phyloP scores from a whole-genome alignment of 768 basidiomycete genomes.

The Lentinula sp. region DNA sequence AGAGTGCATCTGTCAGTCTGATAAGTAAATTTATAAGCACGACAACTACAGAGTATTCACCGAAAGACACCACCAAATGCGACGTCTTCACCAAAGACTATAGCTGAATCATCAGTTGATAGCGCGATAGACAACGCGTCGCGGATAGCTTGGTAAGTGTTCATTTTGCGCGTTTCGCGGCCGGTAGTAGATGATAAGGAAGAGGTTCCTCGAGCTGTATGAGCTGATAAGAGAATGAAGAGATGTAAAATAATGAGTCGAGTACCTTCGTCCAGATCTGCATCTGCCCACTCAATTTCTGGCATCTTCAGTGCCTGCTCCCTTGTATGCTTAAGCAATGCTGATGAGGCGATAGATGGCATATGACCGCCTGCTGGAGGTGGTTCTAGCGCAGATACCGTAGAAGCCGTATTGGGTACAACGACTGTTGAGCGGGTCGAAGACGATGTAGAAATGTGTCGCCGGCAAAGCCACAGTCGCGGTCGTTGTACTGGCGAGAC shows the following conservation, averaged over 20 bases:
- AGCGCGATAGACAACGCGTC: slow-evolving; percentile 88
- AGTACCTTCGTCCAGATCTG: slow-evolving; percentile 30
- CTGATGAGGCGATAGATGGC: slow-evolving; percentile 65
- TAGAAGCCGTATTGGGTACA: background rate
- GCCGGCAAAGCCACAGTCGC: background rate
- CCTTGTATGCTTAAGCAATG: slow-evolving; percentile 56
- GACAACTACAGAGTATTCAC: slow-evolving; percentile 57
- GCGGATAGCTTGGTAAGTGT: slow-evolving; percentile 87
- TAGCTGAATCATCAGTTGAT: slow-evolving; percentile 77
- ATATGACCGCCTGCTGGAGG: slow-evolving; percentile 80
- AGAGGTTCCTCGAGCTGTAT: background rate
- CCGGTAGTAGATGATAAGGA: slow-evolving; percentile 39
- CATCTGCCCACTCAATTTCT: slow-evolving; percentile 67
- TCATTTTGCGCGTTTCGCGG: slow-evolving; percentile 91
- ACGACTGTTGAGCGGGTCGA: background rate
- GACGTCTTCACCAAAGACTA: slow-evolving; percentile 90
- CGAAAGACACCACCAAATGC: slow-evolving; percentile 94
- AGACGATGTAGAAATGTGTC: background rate
- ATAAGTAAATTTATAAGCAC: slow-evolving; percentile 10
- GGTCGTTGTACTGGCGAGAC: background rate
- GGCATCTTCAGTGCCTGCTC: slow-evolving; percentile 69
- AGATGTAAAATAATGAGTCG: slow-evolving; percentile 13
- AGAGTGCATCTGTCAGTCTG: background rate
- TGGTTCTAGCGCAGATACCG: slow-evolving; percentile 36
- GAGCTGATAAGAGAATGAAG: slow-evolving; percentile 12